Percentiles rank a stretch among this genome's conserved stretches.
These are phyloP conservation scores for Rhododendron ferrugineum DNA, from an alignment of 148 eudicot genomes.

Conservation along the genomic window DNA sequence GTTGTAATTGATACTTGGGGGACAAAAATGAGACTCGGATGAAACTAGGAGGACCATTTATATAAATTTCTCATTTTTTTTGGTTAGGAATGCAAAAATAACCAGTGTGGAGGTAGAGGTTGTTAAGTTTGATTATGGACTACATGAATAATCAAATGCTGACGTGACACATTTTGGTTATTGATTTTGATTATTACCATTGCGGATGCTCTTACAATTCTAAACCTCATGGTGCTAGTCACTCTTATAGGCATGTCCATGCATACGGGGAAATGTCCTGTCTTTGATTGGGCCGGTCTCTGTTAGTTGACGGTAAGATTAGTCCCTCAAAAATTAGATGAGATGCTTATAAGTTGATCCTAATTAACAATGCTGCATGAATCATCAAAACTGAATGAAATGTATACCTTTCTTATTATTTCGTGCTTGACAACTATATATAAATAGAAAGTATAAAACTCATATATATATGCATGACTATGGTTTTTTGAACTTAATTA, in stretches of 20 bases:
- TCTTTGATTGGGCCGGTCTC: not conserved
- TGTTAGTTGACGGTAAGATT: not conserved
- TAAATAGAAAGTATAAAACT: not conserved
- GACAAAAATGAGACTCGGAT: no score
- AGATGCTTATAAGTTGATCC: not conserved
- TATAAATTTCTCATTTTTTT: no score
- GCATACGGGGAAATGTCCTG: not conserved
- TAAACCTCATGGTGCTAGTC: not conserved
- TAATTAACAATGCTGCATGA: not conserved
- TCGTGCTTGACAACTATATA: not conserved
- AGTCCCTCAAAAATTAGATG: not conserved
- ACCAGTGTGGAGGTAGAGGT: no score
- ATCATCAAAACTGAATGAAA: not conserved
- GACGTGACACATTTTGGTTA: no score
- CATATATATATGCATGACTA: not conserved
- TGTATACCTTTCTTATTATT: not conserved
- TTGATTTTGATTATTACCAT: no score
- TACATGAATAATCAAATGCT: no score
- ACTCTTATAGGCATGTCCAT: not conserved
- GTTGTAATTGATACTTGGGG: no score
- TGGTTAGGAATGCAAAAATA: no score
- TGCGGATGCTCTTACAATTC: not conserved
- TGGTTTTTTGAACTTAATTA: constrained; percentile 5
- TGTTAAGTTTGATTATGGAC: no score
- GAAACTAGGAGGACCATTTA: no score